Evolutionary conservation across 495 filamentous ascomycete species (phyloP).

Genomic region (Xylaria nigripes): DNA sequence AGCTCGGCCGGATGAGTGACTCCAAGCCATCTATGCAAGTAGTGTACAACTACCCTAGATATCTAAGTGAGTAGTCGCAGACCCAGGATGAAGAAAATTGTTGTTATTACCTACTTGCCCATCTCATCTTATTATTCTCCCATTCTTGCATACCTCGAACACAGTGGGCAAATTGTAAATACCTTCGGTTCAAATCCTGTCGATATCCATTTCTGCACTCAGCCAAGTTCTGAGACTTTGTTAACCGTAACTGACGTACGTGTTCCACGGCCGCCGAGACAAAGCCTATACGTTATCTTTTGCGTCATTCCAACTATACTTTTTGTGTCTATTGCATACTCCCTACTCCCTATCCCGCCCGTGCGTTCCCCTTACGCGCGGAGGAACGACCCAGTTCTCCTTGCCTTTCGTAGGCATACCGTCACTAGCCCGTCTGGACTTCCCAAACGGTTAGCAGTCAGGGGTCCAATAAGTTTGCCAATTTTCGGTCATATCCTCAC

Average conservation of each 20-base stretch:
- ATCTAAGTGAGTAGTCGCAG: too few relatives aligned
- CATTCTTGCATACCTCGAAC: too few relatives aligned
- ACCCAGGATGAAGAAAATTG: too few relatives aligned
- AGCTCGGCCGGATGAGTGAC: background rate
- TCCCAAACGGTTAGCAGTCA: background rate
- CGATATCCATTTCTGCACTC: background rate
- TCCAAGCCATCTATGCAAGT: too few relatives aligned
- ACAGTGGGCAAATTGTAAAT: too few relatives aligned
- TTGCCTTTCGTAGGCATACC: background rate
- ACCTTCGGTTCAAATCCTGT: too few relatives aligned
- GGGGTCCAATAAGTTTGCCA: background rate
- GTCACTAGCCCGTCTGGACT: background rate
- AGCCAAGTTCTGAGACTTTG: background rate
- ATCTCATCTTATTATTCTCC: too few relatives aligned
- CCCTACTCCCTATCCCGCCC: background rate
- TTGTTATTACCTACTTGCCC: too few relatives aligned
- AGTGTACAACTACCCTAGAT: too few relatives aligned
- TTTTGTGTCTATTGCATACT: background rate
- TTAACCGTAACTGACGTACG: background rate
- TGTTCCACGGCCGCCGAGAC: background rate
- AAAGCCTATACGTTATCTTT: background rate
- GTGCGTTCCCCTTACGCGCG: background rate
- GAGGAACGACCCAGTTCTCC: background rate
- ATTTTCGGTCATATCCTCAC: background rate
- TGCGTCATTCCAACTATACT: background rate